Evolutionary conservation across 768 basidiomycete species (phyloP), one percentile per base, ranked within the genome.

Genomic region (Chalciporus pseudorubinellus): DNA sequence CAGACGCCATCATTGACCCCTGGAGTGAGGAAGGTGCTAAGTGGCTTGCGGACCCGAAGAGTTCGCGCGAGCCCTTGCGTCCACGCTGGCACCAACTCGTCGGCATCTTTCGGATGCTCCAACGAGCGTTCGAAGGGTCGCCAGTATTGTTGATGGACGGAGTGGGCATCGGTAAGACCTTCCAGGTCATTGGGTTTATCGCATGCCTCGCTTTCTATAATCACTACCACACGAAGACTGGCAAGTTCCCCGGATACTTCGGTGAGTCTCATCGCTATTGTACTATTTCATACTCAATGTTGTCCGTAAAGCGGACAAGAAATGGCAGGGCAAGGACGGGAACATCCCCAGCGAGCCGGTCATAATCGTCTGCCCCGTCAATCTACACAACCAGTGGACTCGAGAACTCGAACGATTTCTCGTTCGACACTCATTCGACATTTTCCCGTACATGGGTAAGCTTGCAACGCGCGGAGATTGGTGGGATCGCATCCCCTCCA

Each of bases 111-210:
- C 42, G 54, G n/a, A 59, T 68, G 52, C 12, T 64, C 0, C 16
- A 59, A 14, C 28, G 46, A 0, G 33, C 42, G 0, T 48, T 62
- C 2, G n/a, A 53, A 1, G 22, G 34, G 0, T 1, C 51, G 11
- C 53, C 53, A 0, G 39, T 65, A 2, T 29, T 67, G 0, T 39
- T 65, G 0, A 64, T 68, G 64, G 66, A 68, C 29, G 53, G 55
- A 0, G 60, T 67, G 0, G 59, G 66, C 0, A 49, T 68, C 2
- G 60, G 64, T 0, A 67, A 67, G 39, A 65, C 59, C 0, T 34
- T 67, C 2, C 59, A 67, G 12, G 58, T 53, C 0, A 48, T 68
- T 2, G 55, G 59, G 1, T 10, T 57, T 2, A 51, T 68, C 2
- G 48, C 53, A 3, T 47, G 52, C 14, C 29, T 58, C 1, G 28